A percentile compares a stretch with the other conserved stretches of the same genome.
phyloP scores from a whole-genome alignment of 306 rosid species.

The Medicago ruthenica region DNA sequence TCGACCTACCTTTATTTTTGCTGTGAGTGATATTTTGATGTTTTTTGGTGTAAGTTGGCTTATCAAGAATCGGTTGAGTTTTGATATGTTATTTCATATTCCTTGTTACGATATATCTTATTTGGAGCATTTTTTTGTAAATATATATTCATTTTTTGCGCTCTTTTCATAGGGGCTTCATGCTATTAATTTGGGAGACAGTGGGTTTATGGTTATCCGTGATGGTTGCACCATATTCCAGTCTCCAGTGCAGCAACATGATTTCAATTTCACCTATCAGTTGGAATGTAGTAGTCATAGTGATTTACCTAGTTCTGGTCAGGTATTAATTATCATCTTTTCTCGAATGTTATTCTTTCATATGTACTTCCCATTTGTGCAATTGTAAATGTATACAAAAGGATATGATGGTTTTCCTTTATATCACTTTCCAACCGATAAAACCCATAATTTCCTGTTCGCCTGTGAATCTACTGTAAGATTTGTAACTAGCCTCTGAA shows the following conservation, averaged over 20 bases:
- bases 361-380: constrained; percentile 4
- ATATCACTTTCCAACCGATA: constrained; percentile 11
- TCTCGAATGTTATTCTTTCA: background rate
- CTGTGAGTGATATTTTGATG: constrained; percentile 1
- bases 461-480: background rate
- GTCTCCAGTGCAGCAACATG: constrained; percentile 98
- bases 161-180: constrained; percentile 71
- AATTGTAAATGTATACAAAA: constrained; percentile 21
- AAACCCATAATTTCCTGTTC: background rate
- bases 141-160: constrained; percentile 37
- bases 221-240: constrained; percentile 89
- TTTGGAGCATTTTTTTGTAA: constrained; percentile 21
- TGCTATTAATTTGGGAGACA: constrained; percentile 97
- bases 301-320: constrained; percentile 98
- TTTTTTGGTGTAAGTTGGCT: background rate
- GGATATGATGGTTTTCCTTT: background rate
- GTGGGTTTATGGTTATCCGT: constrained; percentile 96
- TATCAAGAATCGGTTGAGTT: constrained; percentile 19
- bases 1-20: background rate
- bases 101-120: background rate
- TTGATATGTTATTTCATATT: constrained; percentile 29
- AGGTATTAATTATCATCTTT: constrained; percentile 54
- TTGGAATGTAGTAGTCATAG: constrained; percentile 76
- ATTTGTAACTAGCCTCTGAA: background rate
- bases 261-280: constrained; percentile 94